Evolutionary conservation across 2,329 filamentous ascomycete species (phyloP).

Genomic region (Xylariaceae sp.): DNA sequence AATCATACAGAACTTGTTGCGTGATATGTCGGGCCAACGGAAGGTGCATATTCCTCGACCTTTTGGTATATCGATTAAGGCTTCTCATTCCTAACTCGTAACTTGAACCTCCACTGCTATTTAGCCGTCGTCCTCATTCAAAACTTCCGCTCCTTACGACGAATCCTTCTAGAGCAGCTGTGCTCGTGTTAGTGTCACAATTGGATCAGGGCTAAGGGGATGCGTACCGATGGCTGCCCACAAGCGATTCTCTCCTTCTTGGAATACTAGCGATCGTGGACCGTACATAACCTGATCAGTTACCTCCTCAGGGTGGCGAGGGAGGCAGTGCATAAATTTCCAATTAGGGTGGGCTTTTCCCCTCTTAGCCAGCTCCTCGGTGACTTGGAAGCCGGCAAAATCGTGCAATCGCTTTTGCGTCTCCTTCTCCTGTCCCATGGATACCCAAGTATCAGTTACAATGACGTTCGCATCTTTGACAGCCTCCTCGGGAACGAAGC

Average conservation of each 20-base stretch:
- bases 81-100: neutral
- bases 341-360: slow-evolving; percentile 84
- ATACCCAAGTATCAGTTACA: slow-evolving; percentile 97
- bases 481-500: slow-evolving; percentile 75
- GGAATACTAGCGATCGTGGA: slow-evolving; percentile 79
- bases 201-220: neutral
- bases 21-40: neutral
- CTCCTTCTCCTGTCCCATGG: slow-evolving; percentile 95
- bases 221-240: slow-evolving; percentile 78
- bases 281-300: slow-evolving; percentile 93
- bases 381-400: slow-evolving; percentile 90
- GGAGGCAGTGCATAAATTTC: slow-evolving; percentile 99
- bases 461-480: slow-evolving; percentile 83
- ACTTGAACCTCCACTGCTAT: neutral
- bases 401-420: slow-evolving; percentile 69
- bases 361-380: slow-evolving; percentile 72
- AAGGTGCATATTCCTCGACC: neutral
- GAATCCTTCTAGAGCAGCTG: slow-evolving; percentile 77
- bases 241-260: slow-evolving; percentile 88
- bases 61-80: neutral
- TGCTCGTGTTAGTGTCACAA: slow-evolving; percentile 14
- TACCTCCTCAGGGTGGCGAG: slow-evolving; percentile 88
- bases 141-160: slow-evolving; percentile 92
- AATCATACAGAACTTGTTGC: neutral
- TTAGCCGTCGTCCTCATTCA: neutral